A percentile compares a stretch with the other conserved stretches of the same genome.
These are phyloP conservation scores for Microcera coccophila DNA, from an alignment of 2,329 filamentous ascomycete species.

Conservation along the genomic window DNA sequence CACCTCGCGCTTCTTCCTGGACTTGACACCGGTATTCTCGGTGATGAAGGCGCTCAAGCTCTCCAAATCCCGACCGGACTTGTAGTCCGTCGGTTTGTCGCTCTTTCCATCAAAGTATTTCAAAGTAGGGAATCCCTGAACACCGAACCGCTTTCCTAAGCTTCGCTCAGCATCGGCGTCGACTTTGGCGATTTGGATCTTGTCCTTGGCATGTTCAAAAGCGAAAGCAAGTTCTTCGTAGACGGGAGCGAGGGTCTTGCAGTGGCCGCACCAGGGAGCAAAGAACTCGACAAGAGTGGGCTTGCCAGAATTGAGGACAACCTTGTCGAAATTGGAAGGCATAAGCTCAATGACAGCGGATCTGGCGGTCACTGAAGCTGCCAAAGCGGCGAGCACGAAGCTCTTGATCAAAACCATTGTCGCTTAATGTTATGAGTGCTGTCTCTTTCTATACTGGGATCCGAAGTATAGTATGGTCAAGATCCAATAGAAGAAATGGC, in stretches of 20 bases:
- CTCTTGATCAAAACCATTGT: conserved; percentile 58
- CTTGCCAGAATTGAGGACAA: conserved; percentile 88
- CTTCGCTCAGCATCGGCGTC: conserved; percentile 86
- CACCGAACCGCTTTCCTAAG: conserved; percentile 78
- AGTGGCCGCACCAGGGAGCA: conserved; percentile 98
- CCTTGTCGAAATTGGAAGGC: conserved; percentile 84
- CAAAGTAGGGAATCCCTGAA: conserved; percentile 93
- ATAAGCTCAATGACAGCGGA: conserved; percentile 88
- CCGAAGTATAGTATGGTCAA: no score
- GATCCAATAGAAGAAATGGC: no score
- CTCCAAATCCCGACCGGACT: conserved; percentile 81
- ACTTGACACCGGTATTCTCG: conserved; percentile 81
- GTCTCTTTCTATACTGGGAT: background rate
- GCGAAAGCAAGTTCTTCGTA: conserved; percentile 83
- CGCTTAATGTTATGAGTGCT: conserved; percentile 2
- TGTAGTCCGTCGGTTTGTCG: conserved; percentile 79
- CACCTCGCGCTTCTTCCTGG: conserved; percentile 69
- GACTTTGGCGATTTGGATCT: conserved; percentile 89
- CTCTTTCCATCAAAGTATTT: conserved; percentile 98
- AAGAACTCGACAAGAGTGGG: conserved; percentile 97
- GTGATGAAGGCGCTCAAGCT: conserved; percentile 75
- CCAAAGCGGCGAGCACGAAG: conserved; percentile 55
- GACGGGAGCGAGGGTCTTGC: conserved; percentile 92
- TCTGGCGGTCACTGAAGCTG: conserved; percentile 58
- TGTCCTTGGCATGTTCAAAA: conserved; percentile 67